These are phyloP conservation scores for Termitomyces sp. DNA, from an alignment of 768 basidiomycete genomes.

Conservation along the genomic window DNA sequence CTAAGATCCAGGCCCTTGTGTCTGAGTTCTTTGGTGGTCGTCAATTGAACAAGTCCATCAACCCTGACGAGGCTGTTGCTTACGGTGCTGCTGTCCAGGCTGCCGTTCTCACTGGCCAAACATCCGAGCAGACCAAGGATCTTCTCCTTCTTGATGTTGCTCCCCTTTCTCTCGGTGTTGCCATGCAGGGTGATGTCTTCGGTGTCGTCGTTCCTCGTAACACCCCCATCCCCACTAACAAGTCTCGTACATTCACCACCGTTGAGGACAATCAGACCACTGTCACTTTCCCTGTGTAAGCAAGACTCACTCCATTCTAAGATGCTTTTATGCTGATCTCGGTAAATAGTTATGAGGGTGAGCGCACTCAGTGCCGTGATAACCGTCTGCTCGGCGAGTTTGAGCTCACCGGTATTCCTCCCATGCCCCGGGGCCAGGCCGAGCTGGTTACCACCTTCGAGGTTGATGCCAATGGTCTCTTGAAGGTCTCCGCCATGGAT, in stretches of 20 bases:
- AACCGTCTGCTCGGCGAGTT: constrained; percentile 99
- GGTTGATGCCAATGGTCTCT: constrained; percentile 97
- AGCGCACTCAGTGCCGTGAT: constrained; percentile 99
- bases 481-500: constrained; percentile 98
- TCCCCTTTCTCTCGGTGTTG: constrained; percentile 97
- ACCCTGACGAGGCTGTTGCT: constrained; percentile 99
- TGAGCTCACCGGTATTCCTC: constrained; percentile 97
- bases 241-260: constrained; percentile 97
- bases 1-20: constrained; percentile 96
- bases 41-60: constrained; percentile 99
- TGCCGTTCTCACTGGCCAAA: constrained; percentile 96
- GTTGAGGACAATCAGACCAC: constrained; percentile 99
- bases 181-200: constrained; percentile 99
- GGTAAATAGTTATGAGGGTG: constrained; percentile 84
- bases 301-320: constrained; percentile 1
- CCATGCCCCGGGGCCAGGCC: constrained; percentile 99
- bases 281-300: constrained; percentile 98
- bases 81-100: constrained; percentile 99
- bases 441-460: constrained; percentile 99
- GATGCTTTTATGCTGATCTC: constrained; percentile 5
- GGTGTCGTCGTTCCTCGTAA: constrained; percentile 99
- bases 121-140: constrained; percentile 98
- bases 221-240: constrained; percentile 99
- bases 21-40: constrained; percentile 98
- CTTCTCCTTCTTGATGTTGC: constrained; percentile 98